These are phyloP conservation scores for Alternaria tenuissima DNA, from an alignment of 2,329 filamentous ascomycete genomes.

Conservation along the genomic window DNA sequence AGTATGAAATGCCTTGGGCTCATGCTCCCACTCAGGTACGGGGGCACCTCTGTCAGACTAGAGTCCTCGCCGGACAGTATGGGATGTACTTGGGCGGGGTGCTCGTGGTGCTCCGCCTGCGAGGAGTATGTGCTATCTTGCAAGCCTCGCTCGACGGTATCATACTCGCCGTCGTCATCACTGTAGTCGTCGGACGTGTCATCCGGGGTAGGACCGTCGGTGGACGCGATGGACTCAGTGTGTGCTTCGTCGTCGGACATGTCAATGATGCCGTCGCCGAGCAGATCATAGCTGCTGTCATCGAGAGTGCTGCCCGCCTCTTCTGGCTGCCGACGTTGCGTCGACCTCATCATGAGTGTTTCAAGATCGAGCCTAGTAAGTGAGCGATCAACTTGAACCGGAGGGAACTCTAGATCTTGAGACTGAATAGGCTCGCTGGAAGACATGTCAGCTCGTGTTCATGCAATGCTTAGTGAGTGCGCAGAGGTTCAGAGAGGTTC, in stretches of 20 bases:
- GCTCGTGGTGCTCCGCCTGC: conserved; percentile 23
- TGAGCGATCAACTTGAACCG: conserved; percentile 41
- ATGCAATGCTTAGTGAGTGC: conserved; percentile 16
- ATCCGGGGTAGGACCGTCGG: conserved; percentile 44
- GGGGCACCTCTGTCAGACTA: conserved; percentile 40
- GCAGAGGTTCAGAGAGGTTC: neutral
- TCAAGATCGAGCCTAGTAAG: conserved; percentile 45
- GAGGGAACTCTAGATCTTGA: conserved; percentile 44
- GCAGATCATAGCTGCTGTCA: conserved; percentile 48
- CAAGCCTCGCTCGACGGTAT: conserved; percentile 28
- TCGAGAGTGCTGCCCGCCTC: conserved; percentile 43
- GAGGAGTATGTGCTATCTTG: conserved; percentile 32
- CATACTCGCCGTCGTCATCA: conserved; percentile 44
- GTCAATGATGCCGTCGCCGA: conserved; percentile 41
- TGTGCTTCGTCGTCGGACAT: conserved; percentile 50
- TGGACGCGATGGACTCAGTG: conserved; percentile 49
- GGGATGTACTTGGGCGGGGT: conserved; percentile 27
- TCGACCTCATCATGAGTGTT: conserved; percentile 48
- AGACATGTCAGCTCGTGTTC: conserved; percentile 42
- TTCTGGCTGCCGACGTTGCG: conserved; percentile 33
- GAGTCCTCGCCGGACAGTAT: conserved; percentile 36
- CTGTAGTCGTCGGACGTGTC: conserved; percentile 41
- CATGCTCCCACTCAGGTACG: conserved; percentile 34
- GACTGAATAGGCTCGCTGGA: conserved; percentile 34
- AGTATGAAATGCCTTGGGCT: conserved; percentile 32